Base-by-base conservation (phyloP, 805 yeast species). In the Wickerhamomyces rabaulensis region DNA sequence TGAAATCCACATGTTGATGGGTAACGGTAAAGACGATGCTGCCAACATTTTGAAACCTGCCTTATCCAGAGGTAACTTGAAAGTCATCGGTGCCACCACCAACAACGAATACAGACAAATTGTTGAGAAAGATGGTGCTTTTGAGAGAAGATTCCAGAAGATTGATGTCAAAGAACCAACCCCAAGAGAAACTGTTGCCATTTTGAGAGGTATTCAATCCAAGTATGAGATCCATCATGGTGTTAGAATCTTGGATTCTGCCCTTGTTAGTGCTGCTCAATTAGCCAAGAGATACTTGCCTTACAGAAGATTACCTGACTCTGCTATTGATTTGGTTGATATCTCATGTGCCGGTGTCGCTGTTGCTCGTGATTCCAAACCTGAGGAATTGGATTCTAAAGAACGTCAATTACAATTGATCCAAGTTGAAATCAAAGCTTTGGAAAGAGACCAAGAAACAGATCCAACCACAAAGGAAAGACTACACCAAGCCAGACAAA, bases 1-100 rank as follows among this genome's bases (percentile, higher is more conserved):
- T 70, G 99, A 94, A 70, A 94, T 94, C 64, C 99, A 94, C 70
- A 94, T 94, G 97, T 79, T 94, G 56, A 94, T 94, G 99, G 99
- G 99, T 58, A 96, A 94, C 64, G 99, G 99, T 64, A 94, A 91
- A 70, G 82, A 87, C 52, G 99, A 94, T 39, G 96, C 96, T 35
- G 99, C 99, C 37, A 94, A 94, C 68, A 78, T 94, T 60, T 79
- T 94, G 66, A 94, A 94, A 71, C 99, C 99, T 35, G 95, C 95
- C 77, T 79, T 94, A 53, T 97, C 99, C 2, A 83, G 99, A 70
- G 98, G 99, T 57, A 78, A 86, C 44, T 80, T 94, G 62, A 97
- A 94, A 68, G 95, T 97, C 68, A 91, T 91, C 63, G 99, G 99
- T 72, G 99, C 99, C 23, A 94, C 99, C 23, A 94, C 99, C 1